Evolutionary conservation across 345 rosid genomes (phyloP), one percentile per base, ranked within the genome.

Genomic region (Murraya koenigii): DNA sequence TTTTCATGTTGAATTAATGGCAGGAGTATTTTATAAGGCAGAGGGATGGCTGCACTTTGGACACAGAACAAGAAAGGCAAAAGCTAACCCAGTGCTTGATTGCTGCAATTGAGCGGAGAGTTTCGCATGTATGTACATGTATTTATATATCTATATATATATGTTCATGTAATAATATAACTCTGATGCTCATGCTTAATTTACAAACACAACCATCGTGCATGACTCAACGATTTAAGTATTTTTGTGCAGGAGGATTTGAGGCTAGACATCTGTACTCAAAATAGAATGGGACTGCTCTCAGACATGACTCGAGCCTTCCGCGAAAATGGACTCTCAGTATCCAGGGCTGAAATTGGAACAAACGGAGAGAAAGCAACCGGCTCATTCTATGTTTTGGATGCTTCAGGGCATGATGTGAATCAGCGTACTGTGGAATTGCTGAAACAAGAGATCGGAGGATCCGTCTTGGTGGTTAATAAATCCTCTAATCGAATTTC

Each of bases 21-120:
- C 91, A 96, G 94, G 98, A 96, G 81, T 96, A 94, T 78, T 96
- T 89, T 77, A 83, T 96, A 73, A 82, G 98, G 79, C 94, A 87
- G 56, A 87, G 87, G 78, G 92, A 91, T 63, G 99, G 97, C 0
- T 82, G 91, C 83, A 87, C 90, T 33, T 73, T 89, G 84, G 88
- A 88, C 49, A 84, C 91, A 6, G 90, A 92, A 28, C 66, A 3
- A 20, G 91, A 94, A 74, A 82, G 94, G 85, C 85, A 47, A 6
- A 86, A 77, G 39, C 87, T 96, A 41, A 79, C 84, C 2, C 88
- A 87, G 56, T 89, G 91, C 79, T 84, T 96, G 76, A 87, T 96
- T 19, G 98, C 97, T 20, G 96, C 98, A 13, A 85, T 89, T 10
- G 90, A 91, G 69, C 85, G 98, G 61, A 88, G 99, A 75, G 85